These are phyloP conservation scores for Scheffersomyces parashehatae DNA, from an alignment of 1,139 yeast genomes.

Conservation along the genomic window DNA sequence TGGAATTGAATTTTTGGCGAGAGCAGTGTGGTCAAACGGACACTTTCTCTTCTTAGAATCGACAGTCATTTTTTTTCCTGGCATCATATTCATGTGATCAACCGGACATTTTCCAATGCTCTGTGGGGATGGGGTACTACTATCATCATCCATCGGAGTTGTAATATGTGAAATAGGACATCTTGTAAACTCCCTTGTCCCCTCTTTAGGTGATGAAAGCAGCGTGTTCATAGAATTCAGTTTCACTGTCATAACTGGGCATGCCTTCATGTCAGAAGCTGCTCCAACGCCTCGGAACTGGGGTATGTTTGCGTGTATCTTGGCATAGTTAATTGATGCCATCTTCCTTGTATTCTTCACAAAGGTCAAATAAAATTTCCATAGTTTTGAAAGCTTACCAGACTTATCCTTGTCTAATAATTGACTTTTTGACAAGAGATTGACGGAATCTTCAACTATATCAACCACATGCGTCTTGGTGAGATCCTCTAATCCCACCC, in stretches of 20 bases:
- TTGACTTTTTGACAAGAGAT: constrained; percentile 14
- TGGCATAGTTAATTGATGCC: constrained; percentile 32
- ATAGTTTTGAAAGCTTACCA: constrained; percentile 33
- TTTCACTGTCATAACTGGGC: constrained; percentile 14
- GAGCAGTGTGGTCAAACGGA: constrained; percentile 33
- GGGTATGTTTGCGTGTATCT: constrained; percentile 37
- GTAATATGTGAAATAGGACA: constrained; percentile 36
- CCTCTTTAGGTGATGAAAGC: background rate
- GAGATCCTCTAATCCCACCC: constrained; percentile 13
- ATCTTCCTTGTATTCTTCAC: constrained; percentile 31
- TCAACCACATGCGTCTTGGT: constrained; percentile 19
- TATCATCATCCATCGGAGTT: constrained; percentile 21
- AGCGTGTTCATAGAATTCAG: background rate
- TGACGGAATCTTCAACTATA: constrained; percentile 22
- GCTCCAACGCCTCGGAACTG: constrained; percentile 19
- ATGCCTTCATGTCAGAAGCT: constrained; percentile 7
- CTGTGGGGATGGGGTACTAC: constrained; percentile 3
- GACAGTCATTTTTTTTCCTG: background rate
- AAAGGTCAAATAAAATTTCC: constrained; percentile 45
- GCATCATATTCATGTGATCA: constrained; percentile 8
- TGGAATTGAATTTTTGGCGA: constrained; percentile 14
- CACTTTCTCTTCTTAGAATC: constrained; percentile 23
- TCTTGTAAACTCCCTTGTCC: constrained; percentile 14
- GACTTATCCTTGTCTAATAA: constrained; percentile 22
- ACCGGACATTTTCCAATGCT: constrained; percentile 19